Evolutionary conservation across 306 rosid species (phyloP), one percentile per base, ranked within the genome.

Genomic region (Citrullus colocynthis): DNA sequence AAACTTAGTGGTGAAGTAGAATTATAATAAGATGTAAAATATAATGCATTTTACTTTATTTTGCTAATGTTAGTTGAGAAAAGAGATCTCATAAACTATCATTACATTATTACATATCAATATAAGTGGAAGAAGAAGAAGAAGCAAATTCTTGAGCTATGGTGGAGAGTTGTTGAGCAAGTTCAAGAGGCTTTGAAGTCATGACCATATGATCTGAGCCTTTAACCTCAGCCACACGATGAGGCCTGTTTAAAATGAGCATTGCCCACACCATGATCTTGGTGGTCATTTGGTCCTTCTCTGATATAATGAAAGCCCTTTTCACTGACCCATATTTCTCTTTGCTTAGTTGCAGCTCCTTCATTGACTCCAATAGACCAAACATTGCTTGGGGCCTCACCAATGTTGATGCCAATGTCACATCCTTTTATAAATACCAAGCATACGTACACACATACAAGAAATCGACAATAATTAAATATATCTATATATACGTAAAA

Each of bases 141-240:
- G 74, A 18, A 66, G 73, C 7, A 5, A n/a, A 20, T 0, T 44
- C 2, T n/a, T 11, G 56, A 69, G 83, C 80, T 32, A 84, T 76
- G 66, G 3, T 13, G 56, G 69, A 73, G 13, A 85, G 77, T 42
- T 62, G 82, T 57, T 16, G 60, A 62, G 60, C 82, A 14, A 88
- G 81, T 52, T 82, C 49, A 17, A 63, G 6, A 12, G 87, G 85
- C 61, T 84, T 84, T 9, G 88, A 88, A 69, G 81, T 64, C 88
- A 88, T 81, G 62, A 83, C 82, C 85, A 83, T 86, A 42, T 86
- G 88, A 64, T 88, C 83, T 1, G 89, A 81, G 36, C 82, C 83
- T 20, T 6, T 20, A 32, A 88, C 74, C 60, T 81, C 71, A 14
- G 74, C 74, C 65, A 81, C 82, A 48, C 11, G 21, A 48, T 84